Evolutionary conservation across 305 asterid species (phyloP).

Genomic region (Ruellia speciosa): DNA sequence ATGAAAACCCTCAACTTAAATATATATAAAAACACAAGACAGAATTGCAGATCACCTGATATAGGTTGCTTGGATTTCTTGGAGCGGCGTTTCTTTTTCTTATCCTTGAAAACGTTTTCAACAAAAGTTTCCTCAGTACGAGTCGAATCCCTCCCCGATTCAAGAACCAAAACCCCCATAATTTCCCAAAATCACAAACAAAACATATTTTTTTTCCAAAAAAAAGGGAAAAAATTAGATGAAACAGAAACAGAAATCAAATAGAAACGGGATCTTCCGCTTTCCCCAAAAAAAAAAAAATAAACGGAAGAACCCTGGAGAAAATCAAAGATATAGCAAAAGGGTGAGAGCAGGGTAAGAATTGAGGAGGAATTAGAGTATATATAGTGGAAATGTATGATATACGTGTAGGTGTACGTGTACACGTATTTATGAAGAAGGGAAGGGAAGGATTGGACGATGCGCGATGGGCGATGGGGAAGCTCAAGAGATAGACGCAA

Average conservation of each 20-base stretch:
- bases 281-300: slow-evolving; percentile 23
- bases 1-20: not conserved
- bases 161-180: slow-evolving; percentile 39
- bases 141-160: slow-evolving; percentile 25
- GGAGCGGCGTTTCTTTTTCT: slow-evolving; percentile 37
- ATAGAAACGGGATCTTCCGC: slow-evolving; percentile 25
- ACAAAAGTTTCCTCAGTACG: slow-evolving; percentile 22
- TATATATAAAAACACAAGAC: not conserved
- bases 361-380: slow-evolving; percentile 11
- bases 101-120: slow-evolving; percentile 26
- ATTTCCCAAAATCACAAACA: slow-evolving; percentile 1
- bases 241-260: slow-evolving; percentile 11
- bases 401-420: too few relatives aligned
- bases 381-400: not conserved
- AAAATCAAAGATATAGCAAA: not conserved
- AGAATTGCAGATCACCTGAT: slow-evolving; percentile 34
- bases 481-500: too few relatives aligned
- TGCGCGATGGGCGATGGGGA: too few relatives aligned
- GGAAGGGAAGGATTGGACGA: too few relatives aligned
- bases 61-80: slow-evolving; percentile 29
- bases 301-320: slow-evolving; percentile 25
- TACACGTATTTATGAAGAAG: too few relatives aligned
- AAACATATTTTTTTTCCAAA: not conserved
- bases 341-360: not conserved
- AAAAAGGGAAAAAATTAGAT: slow-evolving; percentile 1